Base-by-base conservation (phyloP, 2,329 filamentous ascomycete genomes). In the Hyphodiscus sp. region DNA sequence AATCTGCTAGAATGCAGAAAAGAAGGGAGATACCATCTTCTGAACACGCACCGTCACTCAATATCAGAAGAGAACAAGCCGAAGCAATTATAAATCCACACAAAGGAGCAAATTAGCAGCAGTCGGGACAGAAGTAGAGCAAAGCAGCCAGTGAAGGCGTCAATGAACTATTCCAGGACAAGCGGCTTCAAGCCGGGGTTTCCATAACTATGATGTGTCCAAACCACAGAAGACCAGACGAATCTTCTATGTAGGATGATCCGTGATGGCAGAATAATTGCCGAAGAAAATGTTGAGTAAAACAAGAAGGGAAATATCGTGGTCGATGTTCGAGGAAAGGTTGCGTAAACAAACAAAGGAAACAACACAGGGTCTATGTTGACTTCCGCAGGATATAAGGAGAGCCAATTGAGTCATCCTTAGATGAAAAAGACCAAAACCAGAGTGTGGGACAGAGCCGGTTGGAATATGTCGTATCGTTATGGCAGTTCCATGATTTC, bases 121-220 rank as follows among this genome's bases (percentile, higher is more conserved):
- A 26, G 62, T 60, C 58, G 57, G 61, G 53, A 29, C 47, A 52
- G 53, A 58, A 54, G 57, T 58, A 59, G 57, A 16, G 20, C 53
- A 56, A 56, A 54, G 60, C 54, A 47, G 54, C 49, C 51, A 56
- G 49, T 20, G 48, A 60, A 47, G 57, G 59, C 58, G 57, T 53
- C 59, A 10, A 55, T 56, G 51, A 38, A 58, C 50, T 61, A 52
- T 56, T 50, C 57, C 58, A 61, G 49, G 51, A 56, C 58, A 61
- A 58, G 56, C 48, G 49, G 58, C 58, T 62, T 75, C 76, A 78
- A 79, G 74, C 70, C 73, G 23, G 8, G 8, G 3, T 26, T 26
- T 8, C 23, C 3, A 73, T 80, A 81, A 80, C 69, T 74, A 80
- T 80, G 70, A 79, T 76, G 73, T 81, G 76, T 81, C 78, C 78